Evolutionary conservation across 73 alveolate genomes (phyloP).

Genomic region (Blepharisma japonicum): DNA sequence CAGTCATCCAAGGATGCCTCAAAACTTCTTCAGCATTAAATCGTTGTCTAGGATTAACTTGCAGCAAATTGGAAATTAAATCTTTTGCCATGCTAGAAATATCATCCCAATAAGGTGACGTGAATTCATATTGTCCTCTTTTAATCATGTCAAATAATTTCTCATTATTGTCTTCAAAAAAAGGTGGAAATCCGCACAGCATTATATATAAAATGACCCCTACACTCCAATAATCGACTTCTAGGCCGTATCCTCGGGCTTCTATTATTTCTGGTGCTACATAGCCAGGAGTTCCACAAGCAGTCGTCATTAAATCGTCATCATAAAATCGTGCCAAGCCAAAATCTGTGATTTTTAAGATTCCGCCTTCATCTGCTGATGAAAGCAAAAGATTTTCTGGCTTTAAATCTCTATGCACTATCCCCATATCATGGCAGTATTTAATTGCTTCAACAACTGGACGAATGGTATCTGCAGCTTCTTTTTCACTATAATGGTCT

Average conservation of each 20-base stretch:
- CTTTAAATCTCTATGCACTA: conserved; percentile 96
- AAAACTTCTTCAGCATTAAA: conserved; percentile 73
- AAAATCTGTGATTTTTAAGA: conserved; percentile 92
- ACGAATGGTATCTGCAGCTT: conserved; percentile 94
- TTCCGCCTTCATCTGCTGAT: conserved; percentile 81
- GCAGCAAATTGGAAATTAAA: conserved; percentile 53
- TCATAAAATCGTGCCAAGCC: conserved; percentile 93
- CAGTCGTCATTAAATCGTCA: conserved; percentile 92
- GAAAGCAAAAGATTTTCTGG: conserved; percentile 94
- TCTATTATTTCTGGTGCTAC: conserved; percentile 97
- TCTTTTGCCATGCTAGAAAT: conserved; percentile 80
- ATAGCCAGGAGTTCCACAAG: conserved; percentile 98
- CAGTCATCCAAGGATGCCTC: conserved; percentile 89
- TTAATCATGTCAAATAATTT: conserved; percentile 81
- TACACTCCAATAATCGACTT: conserved; percentile 96
- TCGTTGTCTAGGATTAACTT: conserved; percentile 71
- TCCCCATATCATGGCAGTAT: conserved; percentile 93
- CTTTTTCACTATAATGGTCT: conserved; percentile 93
- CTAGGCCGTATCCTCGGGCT: conserved; percentile 90
- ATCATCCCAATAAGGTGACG: conserved; percentile 86
- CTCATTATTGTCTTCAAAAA: conserved; percentile 85
- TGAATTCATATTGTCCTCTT: conserved; percentile 72
- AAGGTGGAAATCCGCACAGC: conserved; percentile 96
- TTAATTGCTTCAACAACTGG: conserved; percentile 96
- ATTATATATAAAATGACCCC: conserved; percentile 90